Conservation (phyloP, 1,139 yeast genomes). For the Saccharomyces hybrid region DNA sequence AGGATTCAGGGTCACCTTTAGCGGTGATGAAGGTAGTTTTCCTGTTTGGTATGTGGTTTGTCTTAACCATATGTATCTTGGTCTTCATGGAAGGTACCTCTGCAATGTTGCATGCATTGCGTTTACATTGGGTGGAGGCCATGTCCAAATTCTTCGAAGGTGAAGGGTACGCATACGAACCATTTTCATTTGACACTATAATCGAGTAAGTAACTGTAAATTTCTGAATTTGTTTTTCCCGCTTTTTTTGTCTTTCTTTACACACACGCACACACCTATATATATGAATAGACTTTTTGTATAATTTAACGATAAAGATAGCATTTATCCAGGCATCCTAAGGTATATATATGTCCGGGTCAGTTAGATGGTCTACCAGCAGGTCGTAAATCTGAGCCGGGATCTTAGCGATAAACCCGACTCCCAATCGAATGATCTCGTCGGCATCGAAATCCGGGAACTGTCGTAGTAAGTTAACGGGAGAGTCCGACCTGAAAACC, state of each 20-base stretch:
- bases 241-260: neutral
- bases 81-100: slow-evolving; percentile 84
- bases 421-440: slow-evolving; percentile 69
- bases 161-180: slow-evolving; percentile 66
- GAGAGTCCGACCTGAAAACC: slow-evolving; percentile 48
- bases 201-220: neutral
- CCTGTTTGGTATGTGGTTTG: slow-evolving; percentile 74
- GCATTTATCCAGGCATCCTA: neutral
- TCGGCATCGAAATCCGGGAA: slow-evolving; percentile 69
- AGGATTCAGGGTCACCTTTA: slow-evolving; percentile 30
- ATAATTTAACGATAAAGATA: neutral
- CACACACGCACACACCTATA: neutral
- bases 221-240: neutral
- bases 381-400: slow-evolving; percentile 64
- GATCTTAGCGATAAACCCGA: slow-evolving; percentile 71
- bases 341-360: slow-evolving; percentile 27
- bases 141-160: slow-evolving; percentile 44
- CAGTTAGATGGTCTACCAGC: slow-evolving; percentile 66
- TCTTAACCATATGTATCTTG: slow-evolving; percentile 61
- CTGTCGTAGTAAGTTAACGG: slow-evolving; percentile 67
- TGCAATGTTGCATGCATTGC: slow-evolving; percentile 77
- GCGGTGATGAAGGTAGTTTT: slow-evolving; percentile 33
- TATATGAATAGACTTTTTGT: neutral
- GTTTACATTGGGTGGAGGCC: slow-evolving; percentile 23
- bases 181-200: slow-evolving; percentile 46